Evolutionary conservation across 345 rosid genomes (phyloP), one percentile per base, ranked within the genome.

Genomic region (Hibiscus trionum): DNA sequence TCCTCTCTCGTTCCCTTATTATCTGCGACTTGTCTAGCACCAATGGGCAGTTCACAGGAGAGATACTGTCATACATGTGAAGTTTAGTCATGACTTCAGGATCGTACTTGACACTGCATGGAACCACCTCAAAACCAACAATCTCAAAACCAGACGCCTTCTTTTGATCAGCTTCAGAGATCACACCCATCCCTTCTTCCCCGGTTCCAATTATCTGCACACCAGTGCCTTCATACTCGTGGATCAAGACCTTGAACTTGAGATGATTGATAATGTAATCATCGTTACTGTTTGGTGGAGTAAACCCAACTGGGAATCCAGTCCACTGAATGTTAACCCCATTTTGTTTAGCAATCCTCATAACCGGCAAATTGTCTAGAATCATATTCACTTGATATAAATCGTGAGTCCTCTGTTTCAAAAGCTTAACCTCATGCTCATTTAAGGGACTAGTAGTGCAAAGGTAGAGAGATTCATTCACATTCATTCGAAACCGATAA

Each of bases 331-430:
- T 86, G 27, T 80, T 85, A 49, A 86, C 72, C 26, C 87, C 93
- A 77, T 88, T 90, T 49, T 88, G 93, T 62, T 78, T 85, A 0
- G 91, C 90, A 35, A 75, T 84, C 80, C 96, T 85, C 90, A 90
- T 83, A 66, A 80, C 96, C 3, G 96, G 96, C 90, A 90, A 80
- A 82, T 88, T 88, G 74, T 90, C 96, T 39, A 90, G 75, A 77
- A 90, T 88, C 93, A 90, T 90, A 75, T 90, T 90, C 78, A 90
- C 96, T 78, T 90, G 96, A 74, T 90, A 90, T 79, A 90, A 73
- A 84, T 90, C 93, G 1, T 84, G 87, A 0, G 90, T 90, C 61
- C 96, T 90, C 88, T 90, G 92, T 75, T 90, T 90, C 90, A 90
- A 77, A 60, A 90, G 96, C 88, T 88, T 90, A 66, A 88, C 93